phyloP scores from a whole-genome alignment of 495 filamentous ascomycete species.

The Tuber microsphaerosporum region DNA sequence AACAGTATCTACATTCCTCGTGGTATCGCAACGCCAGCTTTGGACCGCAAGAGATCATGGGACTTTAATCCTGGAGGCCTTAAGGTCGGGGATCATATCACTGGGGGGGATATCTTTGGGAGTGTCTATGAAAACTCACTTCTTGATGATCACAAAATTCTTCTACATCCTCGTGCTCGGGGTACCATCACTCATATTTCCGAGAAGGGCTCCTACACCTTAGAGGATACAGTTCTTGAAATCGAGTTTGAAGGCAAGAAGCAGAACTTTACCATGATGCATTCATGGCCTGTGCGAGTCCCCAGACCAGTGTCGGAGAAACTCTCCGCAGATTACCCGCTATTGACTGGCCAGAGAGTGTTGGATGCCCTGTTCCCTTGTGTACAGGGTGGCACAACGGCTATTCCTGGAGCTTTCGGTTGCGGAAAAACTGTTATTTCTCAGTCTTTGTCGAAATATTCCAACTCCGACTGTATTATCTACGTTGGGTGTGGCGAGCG shows the following conservation, averaged over 20 bases:
- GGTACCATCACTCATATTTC: slow-evolving; percentile 89
- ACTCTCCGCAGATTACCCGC: slow-evolving; percentile 74
- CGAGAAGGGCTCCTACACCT: slow-evolving; percentile 82
- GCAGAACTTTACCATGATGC: slow-evolving; percentile 92
- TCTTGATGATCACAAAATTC: slow-evolving; percentile 87
- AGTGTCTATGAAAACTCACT: slow-evolving; percentile 93
- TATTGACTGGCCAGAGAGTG: slow-evolving; percentile 94
- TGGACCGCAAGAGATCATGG: slow-evolving; percentile 87
- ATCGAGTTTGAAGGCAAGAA: slow-evolving; percentile 95
- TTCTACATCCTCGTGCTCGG: slow-evolving; percentile 81
- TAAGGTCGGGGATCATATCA: slow-evolving; percentile 95
- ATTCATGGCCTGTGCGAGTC: slow-evolving; percentile 97
- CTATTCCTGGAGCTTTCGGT: slow-evolving; percentile 96
- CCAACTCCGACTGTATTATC: slow-evolving; percentile 97
- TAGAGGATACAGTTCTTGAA: slow-evolving; percentile 90
- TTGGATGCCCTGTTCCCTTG: slow-evolving; percentile 95
- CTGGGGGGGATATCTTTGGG: slow-evolving; percentile 91
- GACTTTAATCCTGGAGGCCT: slow-evolving; percentile 76
- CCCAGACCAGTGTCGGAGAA: slow-evolving; percentile 86
- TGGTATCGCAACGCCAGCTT: slow-evolving; percentile 78
- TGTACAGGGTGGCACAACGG: slow-evolving; percentile 94
- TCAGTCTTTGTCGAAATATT: slow-evolving; percentile 97
- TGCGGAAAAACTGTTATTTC: slow-evolving; percentile 99
- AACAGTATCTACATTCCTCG: slow-evolving; percentile 94
- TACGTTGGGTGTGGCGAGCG: slow-evolving; percentile 98